Conservation (phyloP, 2,329 filamentous ascomycete species). For the Trematosphaeria pertusa region DNA sequence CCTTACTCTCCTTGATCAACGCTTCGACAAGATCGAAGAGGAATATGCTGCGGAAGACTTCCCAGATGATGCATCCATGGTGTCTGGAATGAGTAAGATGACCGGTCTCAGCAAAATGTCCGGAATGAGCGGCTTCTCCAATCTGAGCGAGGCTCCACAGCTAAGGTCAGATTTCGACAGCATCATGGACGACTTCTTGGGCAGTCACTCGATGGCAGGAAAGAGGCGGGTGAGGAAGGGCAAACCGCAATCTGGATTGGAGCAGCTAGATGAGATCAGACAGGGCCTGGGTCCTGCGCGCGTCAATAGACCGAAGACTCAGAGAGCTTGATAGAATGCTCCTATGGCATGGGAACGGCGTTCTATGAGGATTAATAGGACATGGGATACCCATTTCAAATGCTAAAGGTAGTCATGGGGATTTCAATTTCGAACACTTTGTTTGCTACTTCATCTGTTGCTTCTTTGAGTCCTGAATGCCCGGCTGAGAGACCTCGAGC, state of each 20-base stretch:
- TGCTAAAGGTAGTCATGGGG: too few relatives aligned
- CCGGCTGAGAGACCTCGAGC: too few relatives aligned
- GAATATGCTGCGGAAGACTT: slow-evolving; percentile 65
- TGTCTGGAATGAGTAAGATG: slow-evolving; percentile 59
- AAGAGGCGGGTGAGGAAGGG: slow-evolving; percentile 78
- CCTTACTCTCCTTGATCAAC: slow-evolving; percentile 80
- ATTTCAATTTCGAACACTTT: too few relatives aligned
- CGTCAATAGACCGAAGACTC: slow-evolving; percentile 49
- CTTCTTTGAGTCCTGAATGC: too few relatives aligned
- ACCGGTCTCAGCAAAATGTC: slow-evolving; percentile 54
- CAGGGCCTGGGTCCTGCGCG: slow-evolving; percentile 79
- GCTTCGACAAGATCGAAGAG: slow-evolving; percentile 91
- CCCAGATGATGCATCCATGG: slow-evolving; percentile 54
- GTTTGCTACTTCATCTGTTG: too few relatives aligned
- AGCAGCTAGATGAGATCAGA: slow-evolving; percentile 90
- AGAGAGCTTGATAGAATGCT: slow-evolving; percentile 15
- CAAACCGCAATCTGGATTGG: slow-evolving; percentile 79
- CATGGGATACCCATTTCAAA: not conserved
- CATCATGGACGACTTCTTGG: slow-evolving; percentile 93
- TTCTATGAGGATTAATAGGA: not conserved
- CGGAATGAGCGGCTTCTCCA: slow-evolving; percentile 43
- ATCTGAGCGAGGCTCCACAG: slow-evolving; percentile 55
- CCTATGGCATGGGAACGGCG: not conserved
- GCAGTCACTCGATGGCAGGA: slow-evolving; percentile 72
- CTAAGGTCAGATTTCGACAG: slow-evolving; percentile 81